Base-by-base conservation (phyloP, 176 grass and related monocot genomes). In the Themeda triandra region DNA sequence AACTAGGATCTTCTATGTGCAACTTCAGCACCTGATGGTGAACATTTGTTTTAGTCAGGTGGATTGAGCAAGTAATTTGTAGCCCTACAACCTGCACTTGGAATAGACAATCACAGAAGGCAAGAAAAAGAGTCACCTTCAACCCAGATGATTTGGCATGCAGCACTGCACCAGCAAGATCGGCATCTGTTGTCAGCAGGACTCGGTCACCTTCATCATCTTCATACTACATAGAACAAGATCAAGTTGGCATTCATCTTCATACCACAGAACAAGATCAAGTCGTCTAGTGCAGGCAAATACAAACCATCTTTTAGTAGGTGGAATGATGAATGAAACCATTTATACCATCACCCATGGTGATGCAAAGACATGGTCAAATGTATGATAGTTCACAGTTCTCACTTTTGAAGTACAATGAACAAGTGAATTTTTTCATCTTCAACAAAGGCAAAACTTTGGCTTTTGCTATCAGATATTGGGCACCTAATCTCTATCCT, bases 161-260 rank as follows among this genome's bases (percentile, higher is more conserved):
- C 33, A 91, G 86, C 31, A 99, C 84, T n/a, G 96, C 96, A 81
- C 86, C 79, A 32, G 76, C 59, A 87, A 99, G 86, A 89, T 99
- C 96, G 39, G 42, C 68, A 66, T 96, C 96, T 21, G 93, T 84
- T 63, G 88, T 92, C 62, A 99, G 85, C 59, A 99, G 86, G 33
- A 96, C 96, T 45, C 60, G 88, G 66, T 99, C 96, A 4, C 93
- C 91, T 92, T 99, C 96, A 65, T 96, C 96, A 84, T 99, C 96
- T 79, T 99, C 93, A 67, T 99, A 99, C 96, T 99, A 45, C 68
- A 93, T 53, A 67, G 31, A 46, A 46, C 44, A 46, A 46, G 44
- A 46, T 46, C 44, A 42, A 42, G 12, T 46, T 46, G 44, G 44
- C 13, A 42, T 92, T 99, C 96, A 65, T 99, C 96, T 79, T 99